Conservation (phyloP, 2,329 filamentous ascomycete species). For the Albifimbria verrucaria region DNA sequence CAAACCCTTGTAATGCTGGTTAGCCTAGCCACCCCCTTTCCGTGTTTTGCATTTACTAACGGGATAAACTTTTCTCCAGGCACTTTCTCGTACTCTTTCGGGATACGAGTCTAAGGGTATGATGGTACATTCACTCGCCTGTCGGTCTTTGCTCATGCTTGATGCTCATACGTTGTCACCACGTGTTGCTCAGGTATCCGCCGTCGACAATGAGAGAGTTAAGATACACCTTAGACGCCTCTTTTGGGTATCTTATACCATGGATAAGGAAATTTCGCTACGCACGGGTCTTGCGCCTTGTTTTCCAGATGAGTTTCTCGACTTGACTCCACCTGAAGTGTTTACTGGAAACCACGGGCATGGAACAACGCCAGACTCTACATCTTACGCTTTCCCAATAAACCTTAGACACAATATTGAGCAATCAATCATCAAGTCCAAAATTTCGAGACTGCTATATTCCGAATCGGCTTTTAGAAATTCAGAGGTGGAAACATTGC, state of each 20-base stretch:
- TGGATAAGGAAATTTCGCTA: slow-evolving; percentile 23
- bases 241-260: slow-evolving; percentile 23
- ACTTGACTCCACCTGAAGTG: slow-evolving; percentile 40
- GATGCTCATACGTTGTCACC: slow-evolving; percentile 3
- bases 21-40: background rate
- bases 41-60: background rate
- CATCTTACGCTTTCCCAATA: slow-evolving; percentile 2
- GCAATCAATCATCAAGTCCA: slow-evolving; percentile 14
- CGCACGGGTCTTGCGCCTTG: slow-evolving; percentile 17
- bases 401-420: slow-evolving; percentile 3
- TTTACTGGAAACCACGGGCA: slow-evolving; percentile 6
- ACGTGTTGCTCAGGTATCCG: background rate
- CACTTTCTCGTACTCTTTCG: slow-evolving; percentile 3
- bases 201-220: slow-evolving; percentile 15
- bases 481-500: slow-evolving; percentile 18
- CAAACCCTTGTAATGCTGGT: background rate
- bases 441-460: slow-evolving; percentile 15
- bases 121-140: slow-evolving; percentile 8
- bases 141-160: slow-evolving; percentile 6
- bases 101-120: slow-evolving; percentile 6
- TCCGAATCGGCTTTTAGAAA: slow-evolving; percentile 14
- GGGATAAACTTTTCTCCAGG: slow-evolving; percentile 1
- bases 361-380: too few species aligned
- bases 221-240: slow-evolving; percentile 20
- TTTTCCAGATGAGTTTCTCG: slow-evolving; percentile 44